Percentiles rank a stretch among this genome's conserved stretches.
These are phyloP conservation scores for Trametes coccinea DNA, from an alignment of 768 basidiomycete genomes.

Conservation along the genomic window DNA sequence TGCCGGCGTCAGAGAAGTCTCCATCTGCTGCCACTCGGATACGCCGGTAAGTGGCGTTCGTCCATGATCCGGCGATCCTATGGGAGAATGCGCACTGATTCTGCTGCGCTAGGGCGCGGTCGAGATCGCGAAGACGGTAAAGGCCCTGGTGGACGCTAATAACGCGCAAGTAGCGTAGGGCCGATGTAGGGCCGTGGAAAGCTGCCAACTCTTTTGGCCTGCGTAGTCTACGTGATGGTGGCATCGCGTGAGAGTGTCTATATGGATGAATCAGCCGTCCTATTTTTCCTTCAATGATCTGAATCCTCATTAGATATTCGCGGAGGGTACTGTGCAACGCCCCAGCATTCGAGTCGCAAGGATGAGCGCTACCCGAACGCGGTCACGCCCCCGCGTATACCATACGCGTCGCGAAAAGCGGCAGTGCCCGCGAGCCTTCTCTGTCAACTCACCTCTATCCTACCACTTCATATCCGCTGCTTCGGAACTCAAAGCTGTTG, in stretches of 20 bases:
- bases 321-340: no score
- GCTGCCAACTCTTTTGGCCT: background rate
- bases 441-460: no score
- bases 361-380: background rate
- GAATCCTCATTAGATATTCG: no score
- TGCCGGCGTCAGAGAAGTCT: slow-evolving; percentile 47
- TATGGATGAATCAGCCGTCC: no score
- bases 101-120: slow-evolving; percentile 46
- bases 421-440: no score
- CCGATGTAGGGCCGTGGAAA: background rate
- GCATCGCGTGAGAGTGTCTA: no score
- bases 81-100: background rate
- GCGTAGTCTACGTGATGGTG: background rate
- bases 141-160: slow-evolving; percentile 54
- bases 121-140: slow-evolving; percentile 52
- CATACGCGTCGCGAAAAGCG: no score
- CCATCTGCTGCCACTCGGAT: slow-evolving; percentile 68
- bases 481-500: no score
- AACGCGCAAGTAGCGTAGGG: slow-evolving; percentile 32
- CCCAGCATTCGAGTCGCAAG: no score
- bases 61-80: background rate
- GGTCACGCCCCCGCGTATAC: background rate
- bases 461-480: no score
- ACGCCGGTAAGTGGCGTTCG: slow-evolving; percentile 45
- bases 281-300: no score